Evolutionary conservation across 139 green algal species (phyloP).

Genomic region (Chlorella vulgaris): DNA sequence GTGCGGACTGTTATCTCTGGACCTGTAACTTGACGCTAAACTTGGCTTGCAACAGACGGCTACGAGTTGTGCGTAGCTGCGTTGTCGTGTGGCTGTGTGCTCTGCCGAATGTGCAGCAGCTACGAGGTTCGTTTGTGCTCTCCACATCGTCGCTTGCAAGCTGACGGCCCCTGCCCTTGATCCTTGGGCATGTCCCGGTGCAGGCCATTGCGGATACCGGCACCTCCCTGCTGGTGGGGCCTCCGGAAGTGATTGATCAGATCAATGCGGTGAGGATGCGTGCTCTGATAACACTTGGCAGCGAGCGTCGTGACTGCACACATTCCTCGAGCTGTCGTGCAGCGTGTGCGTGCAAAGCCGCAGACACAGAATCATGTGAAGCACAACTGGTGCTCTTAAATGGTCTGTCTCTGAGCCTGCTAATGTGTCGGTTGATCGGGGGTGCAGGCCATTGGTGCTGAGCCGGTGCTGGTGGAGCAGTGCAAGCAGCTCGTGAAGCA

Average conservation of each 20-base stretch:
- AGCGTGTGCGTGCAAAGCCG: too few relatives aligned
- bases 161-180: neutral
- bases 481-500: slow-evolving; percentile 74
- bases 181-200: neutral
- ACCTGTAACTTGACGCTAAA: neutral
- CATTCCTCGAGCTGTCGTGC: neutral
- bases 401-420: too few relatives aligned
- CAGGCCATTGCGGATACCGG: slow-evolving; percentile 93
- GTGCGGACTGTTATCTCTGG: neutral
- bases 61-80: neutral
- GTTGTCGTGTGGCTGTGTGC: neutral
- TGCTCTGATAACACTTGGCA: neutral
- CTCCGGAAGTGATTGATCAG: slow-evolving; percentile 65
- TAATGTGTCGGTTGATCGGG: too few relatives aligned
- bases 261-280: slow-evolving; percentile 70
- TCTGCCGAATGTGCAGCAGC: too few relatives aligned
- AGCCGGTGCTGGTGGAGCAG: slow-evolving; percentile 70
- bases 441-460: slow-evolving; percentile 67
- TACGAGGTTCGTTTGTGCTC: too few relatives aligned
- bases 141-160: neutral
- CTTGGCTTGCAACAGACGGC: neutral
- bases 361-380: too few relatives aligned
- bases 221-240: slow-evolving; percentile 85
- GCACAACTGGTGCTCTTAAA: too few relatives aligned
- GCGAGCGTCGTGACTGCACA: neutral